Percentiles rank a stretch among this genome's conserved stretches.
Evolutionary conservation across 192 early-diverging fungal genomes (phyloP).

Genomic region (Thamnidium elegans): DNA sequence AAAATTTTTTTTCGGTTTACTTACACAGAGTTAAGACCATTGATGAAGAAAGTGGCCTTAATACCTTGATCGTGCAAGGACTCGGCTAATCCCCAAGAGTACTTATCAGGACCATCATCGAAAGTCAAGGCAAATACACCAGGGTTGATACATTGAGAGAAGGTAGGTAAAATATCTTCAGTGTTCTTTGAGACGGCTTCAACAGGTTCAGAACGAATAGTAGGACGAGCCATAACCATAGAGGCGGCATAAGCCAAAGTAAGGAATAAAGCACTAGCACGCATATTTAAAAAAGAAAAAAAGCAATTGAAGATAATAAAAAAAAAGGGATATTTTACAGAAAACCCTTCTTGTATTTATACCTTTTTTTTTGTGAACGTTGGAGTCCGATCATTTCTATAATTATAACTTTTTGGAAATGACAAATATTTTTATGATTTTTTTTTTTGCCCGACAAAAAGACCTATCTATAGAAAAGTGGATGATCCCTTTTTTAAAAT

Average conservation of each 20-base stretch:
- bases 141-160: neutral
- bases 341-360: no score
- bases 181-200: neutral
- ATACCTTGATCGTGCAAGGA: conserved; percentile 18
- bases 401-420: no score
- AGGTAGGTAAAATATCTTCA: neutral
- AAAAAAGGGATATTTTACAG: no score
- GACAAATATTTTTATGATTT: no score
- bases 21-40: conserved; percentile 56
- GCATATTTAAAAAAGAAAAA: no score
- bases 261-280: neutral
- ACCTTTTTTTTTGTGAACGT: no score
- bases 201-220: neutral
- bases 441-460: no score
- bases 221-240: neutral
- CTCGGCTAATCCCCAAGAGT: conserved; percentile 24
- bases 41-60: conserved; percentile 68
- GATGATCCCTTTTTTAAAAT: no score
- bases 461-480: no score
- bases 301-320: no score
- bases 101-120: conserved; percentile 50
- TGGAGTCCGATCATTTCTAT: no score
- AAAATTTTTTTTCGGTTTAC: neutral
- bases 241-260: neutral
- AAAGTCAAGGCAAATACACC: conserved; percentile 58